A percentile compares a stretch with the other conserved stretches of the same genome.
Evolutionary conservation across 2,329 filamentous ascomycete species (phyloP).

Genomic region (Sarocladium kiliense): DNA sequence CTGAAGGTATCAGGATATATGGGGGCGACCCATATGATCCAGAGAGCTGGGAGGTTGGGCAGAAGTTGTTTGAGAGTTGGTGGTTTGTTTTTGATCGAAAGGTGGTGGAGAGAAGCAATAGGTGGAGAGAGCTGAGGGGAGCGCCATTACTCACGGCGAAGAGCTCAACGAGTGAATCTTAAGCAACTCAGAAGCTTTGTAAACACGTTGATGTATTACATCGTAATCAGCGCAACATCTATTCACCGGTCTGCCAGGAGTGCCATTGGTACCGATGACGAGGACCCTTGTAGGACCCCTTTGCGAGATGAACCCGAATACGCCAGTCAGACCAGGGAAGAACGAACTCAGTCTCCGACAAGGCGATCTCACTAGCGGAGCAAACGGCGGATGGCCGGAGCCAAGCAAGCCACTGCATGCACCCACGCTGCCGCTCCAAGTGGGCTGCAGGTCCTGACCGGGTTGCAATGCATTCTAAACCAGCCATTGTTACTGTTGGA

Average conservation of each 20-base stretch:
- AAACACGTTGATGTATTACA: no score
- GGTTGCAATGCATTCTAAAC: conserved; percentile 3
- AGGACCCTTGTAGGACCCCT: neutral
- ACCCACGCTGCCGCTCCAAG: neutral
- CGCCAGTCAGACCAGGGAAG: neutral
- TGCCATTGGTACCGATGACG: neutral
- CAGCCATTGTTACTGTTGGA: neutral
- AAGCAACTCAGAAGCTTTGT: no score
- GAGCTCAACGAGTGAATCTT: neutral
- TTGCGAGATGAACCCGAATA: conserved; percentile 3
- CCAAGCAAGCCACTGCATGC: conserved; percentile 7
- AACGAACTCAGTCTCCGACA: neutral
- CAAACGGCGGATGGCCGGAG: neutral
- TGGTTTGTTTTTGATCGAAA: conserved; percentile 54
- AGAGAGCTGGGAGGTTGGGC: conserved; percentile 51
- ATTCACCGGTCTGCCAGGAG: neutral
- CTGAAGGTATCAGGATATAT: conserved; percentile 47
- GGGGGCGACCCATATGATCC: conserved; percentile 43
- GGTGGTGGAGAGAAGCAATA: conserved; percentile 50
- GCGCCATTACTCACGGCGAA: conserved; percentile 18
- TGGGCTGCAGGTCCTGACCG: neutral
- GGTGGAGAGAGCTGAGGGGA: conserved; percentile 42
- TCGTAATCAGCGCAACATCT: no score
- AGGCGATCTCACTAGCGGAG: conserved; percentile 1
- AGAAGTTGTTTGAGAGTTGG: conserved; percentile 53